Base-by-base conservation (phyloP, 169 alveolate species). In the Plasmodium vivax region DNA sequence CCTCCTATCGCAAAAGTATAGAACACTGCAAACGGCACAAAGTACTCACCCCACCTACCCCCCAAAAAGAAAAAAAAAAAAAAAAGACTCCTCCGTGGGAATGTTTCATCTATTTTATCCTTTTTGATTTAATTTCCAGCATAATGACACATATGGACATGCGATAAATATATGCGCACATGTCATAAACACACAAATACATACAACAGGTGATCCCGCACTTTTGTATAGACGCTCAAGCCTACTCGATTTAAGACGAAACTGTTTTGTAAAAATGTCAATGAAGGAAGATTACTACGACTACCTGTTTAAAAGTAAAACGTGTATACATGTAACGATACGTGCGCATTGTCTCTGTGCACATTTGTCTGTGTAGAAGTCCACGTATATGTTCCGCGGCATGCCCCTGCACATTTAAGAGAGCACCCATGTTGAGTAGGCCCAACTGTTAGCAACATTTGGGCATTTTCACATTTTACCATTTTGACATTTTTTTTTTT, bases 231-330 rank as follows among this genome's bases (percentile, higher is more conserved):
- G 62, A 36, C 80, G 14, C 77, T 47, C 54, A 27, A 32, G 54
- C 75, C 38, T 85, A 45, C 71, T 83, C 45, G 43, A n/a, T 47
- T 41, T 47, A 62, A n/a, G 71, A 68, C 47, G 16, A 91, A 80
- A 68, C 34, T 30, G 38, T 12, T 82, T 81, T 38, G 19, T 41
- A 27, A 95, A 77, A 84, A 93, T 93, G 96, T 94, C 95, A 74
- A 90, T 93, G 92, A 93, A 93, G 73, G 98, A 96, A 82, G 97
- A 96, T 75, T 96, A 96, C 71, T 96, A 96, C 91, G 98, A 95
- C 82, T 96, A 96, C 54, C 95, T 96, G 14, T 96, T 93, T 94
- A 96, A 96, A 94, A 96, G 97, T 95, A 95, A 93, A 68, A 34
- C 32, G 16, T 34, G 58, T 6, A 92, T 81, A 92, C 19, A 62